Conservation (phyloP, 2,329 filamentous ascomycete species). For the Fusarium sp. region DNA sequence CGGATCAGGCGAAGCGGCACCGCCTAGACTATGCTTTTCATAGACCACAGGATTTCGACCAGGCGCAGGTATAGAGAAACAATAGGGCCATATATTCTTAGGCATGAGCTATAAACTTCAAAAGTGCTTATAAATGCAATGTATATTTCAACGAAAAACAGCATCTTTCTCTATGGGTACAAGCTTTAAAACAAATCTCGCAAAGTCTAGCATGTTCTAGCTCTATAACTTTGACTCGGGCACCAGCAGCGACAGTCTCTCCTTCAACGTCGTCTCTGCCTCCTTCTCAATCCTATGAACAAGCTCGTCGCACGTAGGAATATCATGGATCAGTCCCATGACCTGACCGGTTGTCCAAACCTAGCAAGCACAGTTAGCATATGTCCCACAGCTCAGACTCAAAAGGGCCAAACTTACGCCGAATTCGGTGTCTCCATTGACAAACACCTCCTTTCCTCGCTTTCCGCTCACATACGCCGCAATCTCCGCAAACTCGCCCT, state of each 20-base stretch:
- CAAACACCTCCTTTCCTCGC: conserved; percentile 90
- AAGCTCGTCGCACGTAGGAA: conserved; percentile 80
- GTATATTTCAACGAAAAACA: conserved; percentile 10
- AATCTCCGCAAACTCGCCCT: conserved; percentile 91
- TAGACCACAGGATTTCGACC: conserved; percentile 30
- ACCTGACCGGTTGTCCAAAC: conserved; percentile 98
- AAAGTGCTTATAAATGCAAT: conserved; percentile 19
- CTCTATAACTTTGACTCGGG: conserved; percentile 72
- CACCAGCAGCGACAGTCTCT: conserved; percentile 70
- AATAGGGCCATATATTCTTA: conserved; percentile 13
- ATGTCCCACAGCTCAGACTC: background rate
- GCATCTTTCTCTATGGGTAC: background rate
- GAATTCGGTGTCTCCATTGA: conserved; percentile 91
- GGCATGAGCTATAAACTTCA: conserved; percentile 14
- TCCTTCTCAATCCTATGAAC: conserved; percentile 83
- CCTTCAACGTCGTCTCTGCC: conserved; percentile 76
- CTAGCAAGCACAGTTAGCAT: conserved; percentile 59
- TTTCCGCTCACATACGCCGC: conserved; percentile 91
- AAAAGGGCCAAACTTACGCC: conserved; percentile 74
- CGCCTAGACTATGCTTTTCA: conserved; percentile 46
- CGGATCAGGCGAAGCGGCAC: conserved; percentile 35
- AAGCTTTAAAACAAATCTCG: conserved; percentile 25
- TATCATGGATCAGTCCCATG: conserved; percentile 89
- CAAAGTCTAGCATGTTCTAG: conserved; percentile 19
- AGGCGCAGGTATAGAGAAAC: conserved; percentile 12